Conservation (phyloP, 495 filamentous ascomycete genomes). For the Xylaria nigripes region DNA sequence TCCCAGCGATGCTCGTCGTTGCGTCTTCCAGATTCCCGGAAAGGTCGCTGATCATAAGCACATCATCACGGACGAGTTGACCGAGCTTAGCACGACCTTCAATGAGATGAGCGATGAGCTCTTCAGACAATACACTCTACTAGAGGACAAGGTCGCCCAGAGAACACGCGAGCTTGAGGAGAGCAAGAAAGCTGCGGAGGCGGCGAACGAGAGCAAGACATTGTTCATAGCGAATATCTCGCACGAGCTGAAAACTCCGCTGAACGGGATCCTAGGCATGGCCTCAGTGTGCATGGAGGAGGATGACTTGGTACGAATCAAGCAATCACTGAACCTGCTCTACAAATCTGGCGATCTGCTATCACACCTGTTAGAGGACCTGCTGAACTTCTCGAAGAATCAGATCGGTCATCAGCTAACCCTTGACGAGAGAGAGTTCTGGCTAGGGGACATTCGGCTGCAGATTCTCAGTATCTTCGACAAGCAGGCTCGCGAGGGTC, state of each 20-base stretch:
- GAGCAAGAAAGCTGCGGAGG: slow-evolving; percentile 83
- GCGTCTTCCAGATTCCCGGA: slow-evolving; percentile 70
- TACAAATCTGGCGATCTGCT: slow-evolving; percentile 87
- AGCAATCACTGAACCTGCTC: slow-evolving; percentile 72
- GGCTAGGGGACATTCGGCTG: slow-evolving; percentile 65
- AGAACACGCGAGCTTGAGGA: slow-evolving; percentile 77
- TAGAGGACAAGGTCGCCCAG: slow-evolving; percentile 78
- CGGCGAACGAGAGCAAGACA: slow-evolving; percentile 90
- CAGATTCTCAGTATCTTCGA: slow-evolving; percentile 81
- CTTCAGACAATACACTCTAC: slow-evolving; percentile 69
- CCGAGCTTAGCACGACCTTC: slow-evolving; percentile 77
- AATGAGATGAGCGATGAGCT: slow-evolving; percentile 93
- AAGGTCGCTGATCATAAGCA: slow-evolving; percentile 71
- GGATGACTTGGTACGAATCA: slow-evolving; percentile 65
- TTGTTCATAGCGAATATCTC: slow-evolving; percentile 94
- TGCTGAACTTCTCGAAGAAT: slow-evolving; percentile 89
- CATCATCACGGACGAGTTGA: slow-evolving; percentile 74
- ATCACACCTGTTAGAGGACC: slow-evolving; percentile 79
- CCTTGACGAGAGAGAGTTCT: slow-evolving; percentile 80
- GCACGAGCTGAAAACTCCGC: slow-evolving; percentile 84
- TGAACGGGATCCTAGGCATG: slow-evolving; percentile 93
- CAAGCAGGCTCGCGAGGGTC: slow-evolving; percentile 73
- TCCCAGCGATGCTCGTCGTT: slow-evolving; percentile 40
- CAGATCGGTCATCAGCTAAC: slow-evolving; percentile 73
- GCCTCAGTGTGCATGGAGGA: slow-evolving; percentile 86